Evolutionary conservation across 345 rosid genomes (phyloP).

Genomic region (Brassica cretica): DNA sequence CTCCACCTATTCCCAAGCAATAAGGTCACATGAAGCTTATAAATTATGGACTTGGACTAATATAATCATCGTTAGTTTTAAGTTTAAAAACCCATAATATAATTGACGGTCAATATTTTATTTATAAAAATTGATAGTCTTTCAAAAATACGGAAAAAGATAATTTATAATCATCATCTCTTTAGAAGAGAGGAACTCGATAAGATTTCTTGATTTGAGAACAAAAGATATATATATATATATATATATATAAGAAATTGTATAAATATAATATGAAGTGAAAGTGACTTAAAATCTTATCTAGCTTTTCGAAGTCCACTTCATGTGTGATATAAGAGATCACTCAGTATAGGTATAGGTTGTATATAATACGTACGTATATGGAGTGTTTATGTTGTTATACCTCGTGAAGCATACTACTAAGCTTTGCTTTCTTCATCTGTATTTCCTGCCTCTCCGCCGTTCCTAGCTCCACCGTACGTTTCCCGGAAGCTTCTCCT

Average conservation of each 20-base stretch:
- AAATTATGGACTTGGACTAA: background rate
- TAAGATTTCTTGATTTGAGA: conserved; percentile 21
- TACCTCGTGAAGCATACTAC: conserved; percentile 93
- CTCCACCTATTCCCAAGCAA: conserved; percentile 65
- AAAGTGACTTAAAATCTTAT: conserved; percentile 27
- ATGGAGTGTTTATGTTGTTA: conserved; percentile 21
- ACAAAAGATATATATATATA: background rate
- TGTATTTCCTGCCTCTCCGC: conserved; percentile 97
- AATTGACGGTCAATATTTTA: conserved; percentile 1
- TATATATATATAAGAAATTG: background rate
- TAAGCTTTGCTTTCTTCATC: conserved; percentile 94
- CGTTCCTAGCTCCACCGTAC: conserved; percentile 59
- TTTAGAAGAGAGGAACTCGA: background rate
- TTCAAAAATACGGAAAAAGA: background rate
- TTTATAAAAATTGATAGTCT: background rate
- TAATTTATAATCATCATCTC: background rate
- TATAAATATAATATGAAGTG: conserved; percentile 31
- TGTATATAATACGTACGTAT: conserved; percentile 26
- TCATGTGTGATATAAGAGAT: conserved; percentile 35
- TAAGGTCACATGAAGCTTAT: conserved; percentile 21
- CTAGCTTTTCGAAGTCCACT: conserved; percentile 29
- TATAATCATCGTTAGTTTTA: background rate
- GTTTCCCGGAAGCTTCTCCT: conserved; percentile 54
- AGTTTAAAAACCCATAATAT: background rate
- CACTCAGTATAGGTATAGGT: conserved; percentile 20